A percentile compares a stretch with the other conserved stretches of the same genome.
These are phyloP conservation scores for Globisporangium lucens DNA, from an alignment of 352 stramenopile genomes.

Conservation along the genomic window DNA sequence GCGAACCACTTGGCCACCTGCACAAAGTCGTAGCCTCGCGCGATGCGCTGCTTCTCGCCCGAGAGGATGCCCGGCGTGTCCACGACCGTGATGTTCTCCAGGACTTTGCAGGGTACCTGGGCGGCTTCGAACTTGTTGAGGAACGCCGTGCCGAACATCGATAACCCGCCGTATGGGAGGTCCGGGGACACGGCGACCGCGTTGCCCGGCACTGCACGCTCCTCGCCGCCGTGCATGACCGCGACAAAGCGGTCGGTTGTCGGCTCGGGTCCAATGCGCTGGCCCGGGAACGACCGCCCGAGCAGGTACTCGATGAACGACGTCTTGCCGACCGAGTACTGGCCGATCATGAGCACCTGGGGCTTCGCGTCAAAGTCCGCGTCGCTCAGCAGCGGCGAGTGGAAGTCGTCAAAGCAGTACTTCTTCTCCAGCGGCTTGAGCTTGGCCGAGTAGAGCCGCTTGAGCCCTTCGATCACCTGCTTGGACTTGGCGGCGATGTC, in stretches of 20 bases:
- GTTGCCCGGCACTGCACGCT: constrained; percentile 97
- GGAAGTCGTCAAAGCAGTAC: constrained; percentile 93
- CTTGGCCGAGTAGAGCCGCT: constrained; percentile 75
- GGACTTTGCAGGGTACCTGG: constrained; percentile 92
- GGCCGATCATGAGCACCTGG: constrained; percentile 96
- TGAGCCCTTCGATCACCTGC: constrained; percentile 72
- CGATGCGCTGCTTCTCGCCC: constrained; percentile 97
- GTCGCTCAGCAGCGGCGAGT: constrained; percentile 91
- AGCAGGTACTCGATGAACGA: constrained; percentile 97
- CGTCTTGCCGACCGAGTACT: constrained; percentile 98
- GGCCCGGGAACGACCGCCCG: constrained; percentile 94
- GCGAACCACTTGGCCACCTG: constrained; percentile 92
- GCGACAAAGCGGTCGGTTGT: constrained; percentile 98
- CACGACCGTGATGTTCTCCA: constrained; percentile 96
- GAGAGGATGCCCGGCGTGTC: constrained; percentile 98
- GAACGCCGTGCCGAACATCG: constrained; percentile 97
- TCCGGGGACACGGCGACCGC: constrained; percentile 94
- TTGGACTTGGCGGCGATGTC: constrained; percentile 70
- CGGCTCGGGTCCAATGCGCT: constrained; percentile 96
- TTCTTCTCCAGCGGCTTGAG: constrained; percentile 88
- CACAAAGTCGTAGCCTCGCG: constrained; percentile 96
- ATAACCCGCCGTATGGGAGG: constrained; percentile 91
- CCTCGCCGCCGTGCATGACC: constrained; percentile 97
- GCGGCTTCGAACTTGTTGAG: constrained; percentile 97
- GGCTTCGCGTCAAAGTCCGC: constrained; percentile 97